A percentile compares a stretch with the other conserved stretches of the same genome.
phyloP scores from a whole-genome alignment of 345 rosid genomes.

The Diplotaxis tenuifolia region DNA sequence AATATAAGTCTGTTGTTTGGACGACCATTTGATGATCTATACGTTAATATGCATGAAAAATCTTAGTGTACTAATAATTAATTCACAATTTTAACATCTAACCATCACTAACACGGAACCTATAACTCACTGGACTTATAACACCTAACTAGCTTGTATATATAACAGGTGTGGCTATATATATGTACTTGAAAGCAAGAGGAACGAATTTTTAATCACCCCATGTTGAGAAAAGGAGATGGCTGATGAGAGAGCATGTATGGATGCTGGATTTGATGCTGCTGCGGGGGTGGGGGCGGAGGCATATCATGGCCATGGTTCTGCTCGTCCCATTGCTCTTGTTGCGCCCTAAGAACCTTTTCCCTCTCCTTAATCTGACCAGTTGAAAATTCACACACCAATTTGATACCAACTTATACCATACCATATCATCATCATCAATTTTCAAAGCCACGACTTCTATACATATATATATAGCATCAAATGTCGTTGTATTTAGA shows the following conservation, averaged over 20 bases:
- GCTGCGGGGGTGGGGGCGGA: slow-evolving; percentile 42
- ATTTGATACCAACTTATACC: background rate
- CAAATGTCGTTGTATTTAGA: background rate
- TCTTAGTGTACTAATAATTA: background rate
- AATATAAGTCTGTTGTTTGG: background rate
- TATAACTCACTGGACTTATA: background rate
- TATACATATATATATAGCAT: background rate
- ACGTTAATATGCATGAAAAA: slow-evolving; percentile 4
- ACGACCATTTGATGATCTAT: slow-evolving; percentile 7
- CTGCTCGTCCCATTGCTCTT: slow-evolving; percentile 60
- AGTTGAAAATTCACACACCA: background rate
- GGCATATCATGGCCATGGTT: slow-evolving; percentile 47
- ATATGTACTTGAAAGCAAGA: slow-evolving; percentile 4
- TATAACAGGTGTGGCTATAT: background rate
- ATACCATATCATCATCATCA: background rate
- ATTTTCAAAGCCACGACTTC: background rate
- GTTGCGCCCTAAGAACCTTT: slow-evolving; percentile 47
- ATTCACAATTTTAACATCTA: slow-evolving; percentile 3
- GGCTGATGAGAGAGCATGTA: slow-evolving; percentile 51
- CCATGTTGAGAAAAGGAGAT: slow-evolving; percentile 55
- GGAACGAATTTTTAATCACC: slow-evolving; percentile 37
- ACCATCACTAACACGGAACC: slow-evolving; percentile 2
- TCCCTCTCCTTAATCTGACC: slow-evolving; percentile 41
- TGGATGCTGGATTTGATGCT: slow-evolving; percentile 47
- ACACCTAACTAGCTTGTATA: slow-evolving; percentile 8